These are phyloP conservation scores for Podospora pseudocomata DNA, from an alignment of 495 filamentous ascomycete species.

Conservation along the genomic window DNA sequence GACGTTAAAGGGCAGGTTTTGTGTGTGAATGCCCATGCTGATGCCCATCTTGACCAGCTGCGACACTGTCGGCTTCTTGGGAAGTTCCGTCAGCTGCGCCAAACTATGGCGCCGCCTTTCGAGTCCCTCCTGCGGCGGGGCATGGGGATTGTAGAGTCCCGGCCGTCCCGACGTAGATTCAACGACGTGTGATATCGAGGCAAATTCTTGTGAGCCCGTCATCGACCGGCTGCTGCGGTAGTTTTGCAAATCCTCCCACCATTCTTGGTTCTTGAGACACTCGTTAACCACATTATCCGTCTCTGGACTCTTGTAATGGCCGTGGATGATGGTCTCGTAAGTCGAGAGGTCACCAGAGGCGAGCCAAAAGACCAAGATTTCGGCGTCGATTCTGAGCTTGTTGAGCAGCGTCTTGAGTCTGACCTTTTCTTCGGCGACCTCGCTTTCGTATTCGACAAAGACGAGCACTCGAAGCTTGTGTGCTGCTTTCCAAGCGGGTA, in stretches of 20 bases:
- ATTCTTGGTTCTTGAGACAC: slow-evolving; percentile 64
- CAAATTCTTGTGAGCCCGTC: slow-evolving; percentile 39
- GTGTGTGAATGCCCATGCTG: slow-evolving; percentile 72
- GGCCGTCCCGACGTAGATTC: slow-evolving; percentile 36
- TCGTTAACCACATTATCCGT: slow-evolving; percentile 53
- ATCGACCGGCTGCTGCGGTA: slow-evolving; percentile 56
- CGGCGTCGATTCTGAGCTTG: slow-evolving; percentile 75
- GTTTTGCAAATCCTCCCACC: slow-evolving; percentile 76
- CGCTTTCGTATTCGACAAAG: slow-evolving; percentile 85
- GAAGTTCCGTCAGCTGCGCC: slow-evolving; percentile 35
- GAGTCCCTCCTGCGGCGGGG: slow-evolving; percentile 19
- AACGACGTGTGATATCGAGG: slow-evolving; percentile 32
- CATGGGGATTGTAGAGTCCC: slow-evolving; percentile 29
- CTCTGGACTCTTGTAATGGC: slow-evolving; percentile 43
- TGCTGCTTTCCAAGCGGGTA: slow-evolving; percentile 75
- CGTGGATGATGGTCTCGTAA: slow-evolving; percentile 79
- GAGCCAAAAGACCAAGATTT: slow-evolving; percentile 78
- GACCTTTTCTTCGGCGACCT: slow-evolving; percentile 72
- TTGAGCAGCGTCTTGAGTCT: slow-evolving; percentile 72
- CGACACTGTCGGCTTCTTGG: slow-evolving; percentile 61
- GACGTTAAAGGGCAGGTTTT: slow-evolving; percentile 63
- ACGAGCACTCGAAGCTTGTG: slow-evolving; percentile 74
- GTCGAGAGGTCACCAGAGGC: slow-evolving; percentile 66
- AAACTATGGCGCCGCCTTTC: slow-evolving; percentile 37
- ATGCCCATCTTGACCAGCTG: slow-evolving; percentile 58